A percentile compares a stretch with the other conserved stretches of the same genome.
Evolutionary conservation across 139 green algal species (phyloP).

Genomic region (Tetradesmus lagerheimii): DNA sequence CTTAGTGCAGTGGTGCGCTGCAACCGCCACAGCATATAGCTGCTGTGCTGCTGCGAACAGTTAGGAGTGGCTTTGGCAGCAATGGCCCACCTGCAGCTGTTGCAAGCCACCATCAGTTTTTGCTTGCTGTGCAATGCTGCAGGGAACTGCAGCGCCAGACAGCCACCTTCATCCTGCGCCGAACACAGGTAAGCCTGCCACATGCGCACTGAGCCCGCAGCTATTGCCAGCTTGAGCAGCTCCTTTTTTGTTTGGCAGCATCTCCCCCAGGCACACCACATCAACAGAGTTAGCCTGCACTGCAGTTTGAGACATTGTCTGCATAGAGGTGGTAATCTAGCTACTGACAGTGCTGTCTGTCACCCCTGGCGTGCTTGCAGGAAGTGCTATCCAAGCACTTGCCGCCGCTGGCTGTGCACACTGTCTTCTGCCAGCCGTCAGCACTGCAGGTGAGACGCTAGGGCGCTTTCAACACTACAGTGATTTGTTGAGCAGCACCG

Average conservation of each 20-base stretch:
- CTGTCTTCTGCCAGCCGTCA: constrained; percentile 80
- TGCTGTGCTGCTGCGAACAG: no score
- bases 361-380: constrained; percentile 8
- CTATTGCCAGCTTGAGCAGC: not conserved
- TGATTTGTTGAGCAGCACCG: no score
- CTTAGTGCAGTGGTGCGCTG: not conserved
- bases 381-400: constrained; percentile 82
- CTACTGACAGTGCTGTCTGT: no score
- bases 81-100: not conserved
- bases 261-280: not conserved
- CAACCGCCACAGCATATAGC: no score
- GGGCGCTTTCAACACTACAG: not conserved
- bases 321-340: no score
- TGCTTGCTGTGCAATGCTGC: not conserved
- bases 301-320: no score
- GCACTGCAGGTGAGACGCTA: constrained; percentile 62
- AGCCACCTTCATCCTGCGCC: constrained; percentile 77
- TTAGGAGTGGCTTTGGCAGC: not conserved
- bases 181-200: constrained; percentile 51
- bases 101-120: not conserved
- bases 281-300: no score
- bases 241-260: not conserved
- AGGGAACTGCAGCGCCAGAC: constrained; percentile 75
- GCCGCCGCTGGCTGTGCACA: constrained; percentile 74
- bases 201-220: not conserved